These are phyloP conservation scores for Cercophora scortea DNA, from an alignment of 495 filamentous ascomycete species.

Conservation along the genomic window DNA sequence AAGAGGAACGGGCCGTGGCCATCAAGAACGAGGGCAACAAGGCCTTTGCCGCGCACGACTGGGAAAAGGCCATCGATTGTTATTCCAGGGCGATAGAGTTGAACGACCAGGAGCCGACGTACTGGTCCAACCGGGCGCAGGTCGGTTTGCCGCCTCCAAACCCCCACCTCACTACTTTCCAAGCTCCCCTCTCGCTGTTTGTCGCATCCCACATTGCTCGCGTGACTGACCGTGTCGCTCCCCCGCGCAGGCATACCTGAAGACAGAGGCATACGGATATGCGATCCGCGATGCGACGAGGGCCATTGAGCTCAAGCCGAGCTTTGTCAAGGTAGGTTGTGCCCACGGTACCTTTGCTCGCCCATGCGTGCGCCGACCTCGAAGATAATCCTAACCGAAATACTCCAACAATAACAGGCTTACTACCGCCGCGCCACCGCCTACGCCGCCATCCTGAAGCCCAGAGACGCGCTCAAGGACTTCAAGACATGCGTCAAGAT, in stretches of 20 bases:
- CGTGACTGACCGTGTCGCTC: constrained; percentile 33
- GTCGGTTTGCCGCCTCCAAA: constrained; percentile 38
- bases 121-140: constrained; percentile 91
- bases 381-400: background rate
- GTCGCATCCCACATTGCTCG: constrained; percentile 18
- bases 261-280: constrained; percentile 89
- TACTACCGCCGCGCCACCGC: constrained; percentile 92
- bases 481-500: constrained; percentile 87
- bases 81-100: constrained; percentile 87
- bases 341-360: background rate
- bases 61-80: constrained; percentile 72
- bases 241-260: constrained; percentile 69
- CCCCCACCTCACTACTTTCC: background rate
- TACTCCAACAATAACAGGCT: constrained; percentile 61
- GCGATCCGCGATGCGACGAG: constrained; percentile 89
- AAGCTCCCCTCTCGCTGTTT: background rate
- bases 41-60: constrained; percentile 82
- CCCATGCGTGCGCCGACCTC: background rate
- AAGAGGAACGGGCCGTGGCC: constrained; percentile 56
- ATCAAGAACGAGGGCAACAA: constrained; percentile 93
- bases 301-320: constrained; percentile 84
- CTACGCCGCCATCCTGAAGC: constrained; percentile 80
- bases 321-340: constrained; percentile 66
- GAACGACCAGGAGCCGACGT: constrained; percentile 77
- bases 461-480: constrained; percentile 80